These are phyloP conservation scores for Paraphoma sp. DNA, from an alignment of 2,329 filamentous ascomycete species.

Conservation along the genomic window DNA sequence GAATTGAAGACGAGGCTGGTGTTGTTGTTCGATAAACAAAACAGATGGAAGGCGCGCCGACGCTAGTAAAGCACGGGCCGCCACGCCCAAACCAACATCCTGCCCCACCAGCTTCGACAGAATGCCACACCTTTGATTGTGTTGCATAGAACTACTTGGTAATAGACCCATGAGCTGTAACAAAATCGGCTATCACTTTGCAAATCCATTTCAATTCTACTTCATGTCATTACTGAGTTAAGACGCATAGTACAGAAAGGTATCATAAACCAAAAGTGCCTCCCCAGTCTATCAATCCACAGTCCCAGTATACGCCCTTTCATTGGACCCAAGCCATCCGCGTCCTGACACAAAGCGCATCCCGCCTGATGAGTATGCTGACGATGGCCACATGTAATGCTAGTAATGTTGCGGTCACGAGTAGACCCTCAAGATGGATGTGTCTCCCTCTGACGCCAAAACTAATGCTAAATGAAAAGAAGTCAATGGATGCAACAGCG, in stretches of 20 bases:
- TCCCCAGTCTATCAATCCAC: background rate
- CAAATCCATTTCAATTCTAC: too few species aligned
- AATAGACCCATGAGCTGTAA: too few species aligned
- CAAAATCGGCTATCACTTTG: too few species aligned
- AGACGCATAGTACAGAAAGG: constrained; percentile 3
- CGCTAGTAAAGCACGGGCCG: constrained; percentile 9
- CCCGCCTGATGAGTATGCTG: constrained; percentile 39
- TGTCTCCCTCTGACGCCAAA: constrained; percentile 21
- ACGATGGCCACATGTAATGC: constrained; percentile 57
- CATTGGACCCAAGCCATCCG: constrained; percentile 25
- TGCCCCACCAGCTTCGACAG: background rate
- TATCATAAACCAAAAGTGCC: constrained; percentile 10
- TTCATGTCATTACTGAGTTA: background rate
- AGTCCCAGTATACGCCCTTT: background rate
- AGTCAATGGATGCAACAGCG: constrained; percentile 71
- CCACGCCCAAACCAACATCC: background rate
- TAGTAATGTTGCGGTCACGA: constrained; percentile 52
- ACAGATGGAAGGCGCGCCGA: constrained; percentile 21
- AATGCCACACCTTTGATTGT: too few species aligned
- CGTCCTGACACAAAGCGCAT: constrained; percentile 42
- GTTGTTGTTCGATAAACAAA: constrained; percentile 26
- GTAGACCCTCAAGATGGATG: constrained; percentile 39
- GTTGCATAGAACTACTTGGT: too few species aligned
- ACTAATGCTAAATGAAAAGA: constrained; percentile 43
- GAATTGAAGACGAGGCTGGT: constrained; percentile 26